phyloP scores from a whole-genome alignment of 805 yeast species.

The Millerozyma miso region DNA sequence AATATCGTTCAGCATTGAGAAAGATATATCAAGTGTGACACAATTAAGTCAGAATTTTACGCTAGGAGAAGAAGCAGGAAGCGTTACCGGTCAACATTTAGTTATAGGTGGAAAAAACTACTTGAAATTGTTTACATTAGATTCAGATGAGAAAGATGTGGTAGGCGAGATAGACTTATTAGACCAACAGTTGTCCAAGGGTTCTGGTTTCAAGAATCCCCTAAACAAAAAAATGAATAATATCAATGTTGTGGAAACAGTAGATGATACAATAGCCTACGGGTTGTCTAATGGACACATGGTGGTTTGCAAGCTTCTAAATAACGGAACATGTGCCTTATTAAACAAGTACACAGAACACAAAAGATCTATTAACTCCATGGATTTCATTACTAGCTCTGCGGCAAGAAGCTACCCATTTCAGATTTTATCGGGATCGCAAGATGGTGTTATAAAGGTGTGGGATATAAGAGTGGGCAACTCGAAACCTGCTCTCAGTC shows the following conservation, averaged over 20 bases:
- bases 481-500: constrained; percentile 45
- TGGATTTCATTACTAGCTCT: constrained; percentile 29
- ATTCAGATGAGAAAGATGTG: constrained; percentile 26
- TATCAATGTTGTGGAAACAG: constrained; percentile 36
- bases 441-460: constrained; percentile 71
- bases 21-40: constrained; percentile 22
- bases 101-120: constrained; percentile 42
- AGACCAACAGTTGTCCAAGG: constrained; percentile 15
- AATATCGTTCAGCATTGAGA: constrained; percentile 21
- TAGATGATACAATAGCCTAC: constrained; percentile 32
- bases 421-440: constrained; percentile 55
- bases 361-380: constrained; percentile 37
- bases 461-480: constrained; percentile 63
- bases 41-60: constrained; percentile 14
- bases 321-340: constrained; percentile 29
- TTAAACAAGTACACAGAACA: constrained; percentile 32
- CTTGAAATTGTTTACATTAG: constrained; percentile 29
- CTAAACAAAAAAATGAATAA: constrained; percentile 23
- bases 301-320: constrained; percentile 25
- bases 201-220: constrained; percentile 12
- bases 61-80: constrained; percentile 1
- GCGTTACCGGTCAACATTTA: constrained; percentile 22
- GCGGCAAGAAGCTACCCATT: constrained; percentile 7
- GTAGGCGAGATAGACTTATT: constrained; percentile 31
- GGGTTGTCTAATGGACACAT: constrained; percentile 38